Base-by-base conservation (phyloP, 78 protist species). In the Protostelium mycophagum region DNA sequence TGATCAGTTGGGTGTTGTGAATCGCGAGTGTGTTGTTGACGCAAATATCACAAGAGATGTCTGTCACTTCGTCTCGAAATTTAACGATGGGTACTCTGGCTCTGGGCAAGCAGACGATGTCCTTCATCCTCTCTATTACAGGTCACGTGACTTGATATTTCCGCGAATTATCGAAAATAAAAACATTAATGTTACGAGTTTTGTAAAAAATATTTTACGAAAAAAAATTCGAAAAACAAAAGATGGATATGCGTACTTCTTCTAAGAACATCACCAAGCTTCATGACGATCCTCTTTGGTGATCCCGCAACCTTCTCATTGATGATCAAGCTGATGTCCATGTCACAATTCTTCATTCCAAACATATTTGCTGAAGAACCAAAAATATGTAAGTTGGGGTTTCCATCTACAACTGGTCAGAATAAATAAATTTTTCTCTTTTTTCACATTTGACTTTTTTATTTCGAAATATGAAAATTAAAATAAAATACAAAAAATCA, bases 71-170 rank as follows among this genome's bases (percentile, higher is more conserved):
- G 37, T 92, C 94, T 36, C 34, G 85, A 73, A 92, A 92, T 86
- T 92, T 92, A 38, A 92, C 94, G 36, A 92, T 92, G 36, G 94
- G 94, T 85, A 92, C 94, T 89, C 94, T 89, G 87, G 94, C 94
- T 10, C 91, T 92, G 89, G 94, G 94, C 63, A 92, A 16, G 16
- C 73, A 51, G 73, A 51, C 73, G 73, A 51, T 16, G 5, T 51
- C 73, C 16, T 25, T 25, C 73, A 51, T 51, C 73, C 73, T 51
- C 73, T 51, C 73, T 51, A 16, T 51, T 5, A 16, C 87, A 83
- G 94, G 90, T 34, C 87, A 89, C 34, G 88, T 87, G 37, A 90
- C 89, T 35, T 38, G 88, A 51, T 87, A 88, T 0, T 84, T 37
- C 63, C 86, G 90, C 84, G 86, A 25, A 63, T 10, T 10, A 87